Percentiles rank a stretch among this genome's conserved stretches.
Evolutionary conservation across 2,329 filamentous ascomycete species (phyloP).

Genomic region (Tolypocladium endophyticum): DNA sequence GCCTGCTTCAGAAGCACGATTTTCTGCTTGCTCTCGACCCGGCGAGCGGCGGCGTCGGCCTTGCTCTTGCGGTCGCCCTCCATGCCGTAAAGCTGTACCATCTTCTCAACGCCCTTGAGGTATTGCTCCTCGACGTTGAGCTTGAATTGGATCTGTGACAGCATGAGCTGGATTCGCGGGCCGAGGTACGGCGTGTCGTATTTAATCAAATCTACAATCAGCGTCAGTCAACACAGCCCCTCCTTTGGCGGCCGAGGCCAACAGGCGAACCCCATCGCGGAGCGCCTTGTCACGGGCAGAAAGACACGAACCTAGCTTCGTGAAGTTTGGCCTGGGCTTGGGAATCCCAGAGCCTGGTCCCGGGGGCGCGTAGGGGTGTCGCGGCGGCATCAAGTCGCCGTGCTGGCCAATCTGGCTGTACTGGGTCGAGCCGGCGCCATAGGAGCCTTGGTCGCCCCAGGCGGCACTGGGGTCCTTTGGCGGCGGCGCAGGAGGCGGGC

Average conservation of each 20-base stretch:
- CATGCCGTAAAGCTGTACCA: slow-evolving; percentile 95
- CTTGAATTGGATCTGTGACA: slow-evolving; percentile 98
- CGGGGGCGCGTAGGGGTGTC: slow-evolving; percentile 63
- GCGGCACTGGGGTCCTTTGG: slow-evolving; percentile 55
- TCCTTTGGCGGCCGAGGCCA: neutral
- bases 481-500: slow-evolving; percentile 52
- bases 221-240: slow-evolving; percentile 1
- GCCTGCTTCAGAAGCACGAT: slow-evolving; percentile 93
- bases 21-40: slow-evolving; percentile 95
- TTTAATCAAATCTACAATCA: slow-evolving; percentile 77
- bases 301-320: slow-evolving; percentile 72
- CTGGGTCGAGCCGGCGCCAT: slow-evolving; percentile 37
- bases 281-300: neutral
- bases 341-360: slow-evolving; percentile 58
- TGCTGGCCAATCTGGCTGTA: slow-evolving; percentile 53
- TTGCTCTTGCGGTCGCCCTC: slow-evolving; percentile 95
- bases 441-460: slow-evolving; percentile 47
- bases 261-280: neutral
- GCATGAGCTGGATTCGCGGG: slow-evolving; percentile 96
- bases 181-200: slow-evolving; percentile 93
- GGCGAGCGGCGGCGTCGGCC: slow-evolving; percentile 78
- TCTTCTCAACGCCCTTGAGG: slow-evolving; percentile 97
- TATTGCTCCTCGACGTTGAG: slow-evolving; percentile 98
- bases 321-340: slow-evolving; percentile 79
- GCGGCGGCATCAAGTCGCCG: slow-evolving; percentile 67